Evolutionary conservation across 352 stramenopile species (phyloP).

Genomic region (Phytophthora citricola): DNA sequence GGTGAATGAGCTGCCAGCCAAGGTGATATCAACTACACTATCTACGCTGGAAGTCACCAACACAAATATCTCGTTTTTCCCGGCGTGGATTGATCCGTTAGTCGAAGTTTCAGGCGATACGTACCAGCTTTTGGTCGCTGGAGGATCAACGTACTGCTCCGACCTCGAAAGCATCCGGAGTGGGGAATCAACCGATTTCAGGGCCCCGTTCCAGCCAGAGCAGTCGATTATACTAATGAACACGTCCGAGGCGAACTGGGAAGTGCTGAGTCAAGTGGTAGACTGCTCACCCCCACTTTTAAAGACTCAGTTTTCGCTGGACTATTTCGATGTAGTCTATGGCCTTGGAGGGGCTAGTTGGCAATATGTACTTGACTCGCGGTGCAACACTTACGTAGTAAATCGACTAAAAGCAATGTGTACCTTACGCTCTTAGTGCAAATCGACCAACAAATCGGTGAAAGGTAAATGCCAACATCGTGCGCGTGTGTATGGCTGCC

Average conservation of each 20-base stretch:
- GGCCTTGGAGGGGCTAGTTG: conserved; percentile 1
- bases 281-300: conserved; percentile 3
- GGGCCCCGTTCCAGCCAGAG: neutral
- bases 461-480: no score
- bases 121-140: neutral
- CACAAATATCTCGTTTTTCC: conserved; percentile 23
- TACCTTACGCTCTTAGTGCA: neutral
- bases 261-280: conserved; percentile 3
- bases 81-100: conserved; percentile 23
- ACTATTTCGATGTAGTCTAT: conserved; percentile 10
- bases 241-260: conserved; percentile 16
- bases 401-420: no score
- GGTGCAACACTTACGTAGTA: no score
- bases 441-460: neutral
- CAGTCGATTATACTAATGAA: conserved; percentile 21
- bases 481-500: neutral
- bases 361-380: neutral
- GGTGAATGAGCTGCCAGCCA: conserved; percentile 10
- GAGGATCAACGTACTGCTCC: conserved; percentile 14
- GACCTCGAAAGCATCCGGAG: conserved; percentile 16
- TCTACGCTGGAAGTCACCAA: conserved; percentile 9
- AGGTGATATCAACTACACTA: conserved; percentile 3
- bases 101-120: neutral
- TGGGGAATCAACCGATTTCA: conserved; percentile 11
- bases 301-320: conserved; percentile 10